Conservation (phyloP, 1,284 basidiomycete genomes). For the Moniliella sp. region DNA sequence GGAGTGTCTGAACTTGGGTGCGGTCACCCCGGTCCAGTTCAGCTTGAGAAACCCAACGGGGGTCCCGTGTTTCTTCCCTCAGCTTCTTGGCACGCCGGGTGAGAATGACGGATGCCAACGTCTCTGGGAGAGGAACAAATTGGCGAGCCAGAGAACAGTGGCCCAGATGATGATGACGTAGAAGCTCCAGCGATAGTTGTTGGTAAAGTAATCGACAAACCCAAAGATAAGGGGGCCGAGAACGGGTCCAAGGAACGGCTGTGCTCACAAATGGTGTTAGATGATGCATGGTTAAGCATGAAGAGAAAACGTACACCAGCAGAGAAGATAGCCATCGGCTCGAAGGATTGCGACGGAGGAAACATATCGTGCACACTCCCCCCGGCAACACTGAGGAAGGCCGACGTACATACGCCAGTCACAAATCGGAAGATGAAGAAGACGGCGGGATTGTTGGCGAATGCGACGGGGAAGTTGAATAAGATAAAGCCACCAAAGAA, state of each 20-base stretch:
- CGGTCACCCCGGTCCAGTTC: background rate
- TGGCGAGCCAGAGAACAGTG: background rate
- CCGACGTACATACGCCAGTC: no score
- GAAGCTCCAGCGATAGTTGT: background rate
- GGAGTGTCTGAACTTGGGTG: background rate
- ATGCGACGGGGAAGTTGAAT: no score
- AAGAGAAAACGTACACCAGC: no score
- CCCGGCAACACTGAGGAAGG: no score
- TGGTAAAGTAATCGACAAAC: background rate
- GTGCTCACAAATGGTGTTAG: no score
- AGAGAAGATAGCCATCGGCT: constrained; percentile 58
- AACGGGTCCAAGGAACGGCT: constrained; percentile 32
- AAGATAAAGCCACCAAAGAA: constrained; percentile 9
- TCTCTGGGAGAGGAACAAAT: constrained; percentile 40
- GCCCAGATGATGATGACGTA: background rate
- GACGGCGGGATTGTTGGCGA: no score
- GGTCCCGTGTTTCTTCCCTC: constrained; percentile 1
- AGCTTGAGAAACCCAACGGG: background rate
- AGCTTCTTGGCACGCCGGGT: constrained; percentile 39
- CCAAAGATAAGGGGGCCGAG: background rate
- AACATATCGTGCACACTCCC: constrained; percentile 54
- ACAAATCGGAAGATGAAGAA: no score
- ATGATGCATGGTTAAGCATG: no score
- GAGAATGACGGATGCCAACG: constrained; percentile 47
- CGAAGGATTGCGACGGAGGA: constrained; percentile 44